Percentiles rank a stretch among this genome's conserved stretches.
phyloP scores from a whole-genome alignment of 2,329 filamentous ascomycete species.

The Zalaria sp. region DNA sequence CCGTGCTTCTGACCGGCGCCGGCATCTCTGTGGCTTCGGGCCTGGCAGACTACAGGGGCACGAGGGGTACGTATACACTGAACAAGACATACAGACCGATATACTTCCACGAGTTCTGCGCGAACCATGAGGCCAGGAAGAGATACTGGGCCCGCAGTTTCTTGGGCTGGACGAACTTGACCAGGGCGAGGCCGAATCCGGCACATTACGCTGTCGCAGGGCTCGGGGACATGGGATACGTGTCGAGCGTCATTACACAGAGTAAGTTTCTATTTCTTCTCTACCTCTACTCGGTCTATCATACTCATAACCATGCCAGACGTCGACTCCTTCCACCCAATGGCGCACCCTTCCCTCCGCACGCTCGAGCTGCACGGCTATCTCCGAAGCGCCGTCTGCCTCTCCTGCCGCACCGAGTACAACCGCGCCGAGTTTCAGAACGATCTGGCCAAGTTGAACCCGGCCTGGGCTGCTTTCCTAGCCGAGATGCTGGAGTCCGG shows the following conservation, averaged over 20 bases:
- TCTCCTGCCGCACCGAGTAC: slow-evolving; percentile 60
- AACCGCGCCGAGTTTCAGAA: slow-evolving; percentile 62
- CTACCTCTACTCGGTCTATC: neutral
- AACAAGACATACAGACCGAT: slow-evolving; percentile 86
- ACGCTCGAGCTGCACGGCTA: slow-evolving; percentile 88
- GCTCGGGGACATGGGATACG: slow-evolving; percentile 56
- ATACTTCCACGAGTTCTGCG: slow-evolving; percentile 80
- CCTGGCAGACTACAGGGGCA: slow-evolving; percentile 80
- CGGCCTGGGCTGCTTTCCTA: slow-evolving; percentile 69
- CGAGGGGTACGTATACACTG: slow-evolving; percentile 79
- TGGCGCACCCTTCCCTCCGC: slow-evolving; percentile 57
- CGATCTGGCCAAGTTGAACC: slow-evolving; percentile 65
- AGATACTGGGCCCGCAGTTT: slow-evolving; percentile 95
- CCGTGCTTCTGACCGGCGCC: slow-evolving; percentile 62
- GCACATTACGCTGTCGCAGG: slow-evolving; percentile 65
- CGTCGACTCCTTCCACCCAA: slow-evolving; percentile 83
- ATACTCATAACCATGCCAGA: slow-evolving; percentile 26
- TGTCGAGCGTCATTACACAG: slow-evolving; percentile 75
- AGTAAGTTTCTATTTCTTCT: slow-evolving; percentile 28
- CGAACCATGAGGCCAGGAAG: slow-evolving; percentile 70
- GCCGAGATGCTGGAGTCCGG: slow-evolving; percentile 56
- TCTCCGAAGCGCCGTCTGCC: slow-evolving; percentile 66
- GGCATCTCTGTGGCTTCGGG: slow-evolving; percentile 90
- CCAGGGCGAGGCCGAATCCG: slow-evolving; percentile 64
- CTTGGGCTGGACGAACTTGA: slow-evolving; percentile 74